Percentiles rank a stretch among this genome's conserved stretches.
phyloP scores from a whole-genome alignment of 805 yeast species.

The Naumovozyma baii region DNA sequence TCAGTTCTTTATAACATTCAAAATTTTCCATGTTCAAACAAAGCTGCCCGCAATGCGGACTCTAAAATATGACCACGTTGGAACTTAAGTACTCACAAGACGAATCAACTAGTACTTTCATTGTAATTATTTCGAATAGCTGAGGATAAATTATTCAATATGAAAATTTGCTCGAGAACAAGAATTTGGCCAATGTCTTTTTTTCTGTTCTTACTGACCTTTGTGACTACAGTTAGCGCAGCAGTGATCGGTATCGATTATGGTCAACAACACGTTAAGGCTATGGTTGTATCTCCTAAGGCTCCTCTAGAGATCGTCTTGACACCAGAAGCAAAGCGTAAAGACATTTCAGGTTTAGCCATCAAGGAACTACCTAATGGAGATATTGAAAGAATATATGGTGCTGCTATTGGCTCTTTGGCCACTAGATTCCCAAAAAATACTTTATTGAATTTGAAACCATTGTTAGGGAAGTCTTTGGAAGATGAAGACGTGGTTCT shows the following conservation, averaged over 20 bases:
- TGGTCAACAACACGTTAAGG: slow-evolving; percentile 82
- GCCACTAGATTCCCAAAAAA: slow-evolving; percentile 66
- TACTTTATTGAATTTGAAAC: slow-evolving; percentile 58
- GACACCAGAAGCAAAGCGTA: slow-evolving; percentile 85
- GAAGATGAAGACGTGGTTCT: slow-evolving; percentile 38
- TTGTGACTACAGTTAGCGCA: slow-evolving; percentile 1
- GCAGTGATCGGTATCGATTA: slow-evolving; percentile 83
- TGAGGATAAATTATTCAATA: background rate
- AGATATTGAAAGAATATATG: slow-evolving; percentile 64
- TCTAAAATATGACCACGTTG: no score
- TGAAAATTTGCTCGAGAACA: background rate
- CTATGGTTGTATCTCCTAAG: slow-evolving; percentile 83
- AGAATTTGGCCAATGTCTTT: background rate
- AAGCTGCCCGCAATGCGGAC: no score
- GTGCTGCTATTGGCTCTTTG: slow-evolving; percentile 60
- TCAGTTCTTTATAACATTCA: no score
- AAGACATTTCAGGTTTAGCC: slow-evolving; percentile 73
- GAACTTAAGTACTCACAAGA: no score
- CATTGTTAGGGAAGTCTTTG: slow-evolving; percentile 53
- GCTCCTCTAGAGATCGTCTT: slow-evolving; percentile 79
- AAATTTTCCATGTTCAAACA: no score
- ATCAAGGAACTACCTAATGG: slow-evolving; percentile 37
- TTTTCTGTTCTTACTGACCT: background rate
- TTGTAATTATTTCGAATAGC: no score
- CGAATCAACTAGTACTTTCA: no score